phyloP scores from a whole-genome alignment of 1,139 yeast species.

The Suhomyces chickasaworum region DNA sequence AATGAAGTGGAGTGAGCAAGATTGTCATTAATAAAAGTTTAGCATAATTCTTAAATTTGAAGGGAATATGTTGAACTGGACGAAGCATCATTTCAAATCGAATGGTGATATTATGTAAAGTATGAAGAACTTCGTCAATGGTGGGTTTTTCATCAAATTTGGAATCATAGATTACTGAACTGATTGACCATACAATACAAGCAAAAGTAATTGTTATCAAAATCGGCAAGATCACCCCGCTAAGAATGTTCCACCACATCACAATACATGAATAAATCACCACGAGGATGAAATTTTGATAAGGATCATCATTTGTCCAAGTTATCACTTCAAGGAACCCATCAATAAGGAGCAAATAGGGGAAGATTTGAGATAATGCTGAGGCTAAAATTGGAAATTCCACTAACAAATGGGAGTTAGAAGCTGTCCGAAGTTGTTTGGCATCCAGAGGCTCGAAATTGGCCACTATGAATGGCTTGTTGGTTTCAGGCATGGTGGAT shows the following conservation, averaged over 20 bases:
- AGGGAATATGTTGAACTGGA: constrained; percentile 40
- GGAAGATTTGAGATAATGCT: constrained; percentile 51
- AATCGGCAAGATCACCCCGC: constrained; percentile 42
- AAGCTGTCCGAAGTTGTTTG: constrained; percentile 29
- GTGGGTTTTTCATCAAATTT: constrained; percentile 53
- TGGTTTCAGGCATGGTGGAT: constrained; percentile 18
- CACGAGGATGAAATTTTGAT: constrained; percentile 48
- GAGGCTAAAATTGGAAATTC: constrained; percentile 51
- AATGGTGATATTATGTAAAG: constrained; percentile 50
- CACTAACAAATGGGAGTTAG: constrained; percentile 33
- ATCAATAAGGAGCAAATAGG: constrained; percentile 49
- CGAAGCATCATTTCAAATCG: constrained; percentile 48
- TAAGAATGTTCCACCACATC: constrained; percentile 47
- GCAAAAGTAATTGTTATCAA: constrained; percentile 38
- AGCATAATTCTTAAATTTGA: constrained; percentile 29
- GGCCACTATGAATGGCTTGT: constrained; percentile 25
- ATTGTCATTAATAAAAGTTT: constrained; percentile 35
- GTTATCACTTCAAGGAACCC: constrained; percentile 48
- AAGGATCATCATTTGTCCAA: constrained; percentile 59
- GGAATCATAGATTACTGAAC: constrained; percentile 46
- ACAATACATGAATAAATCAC: constrained; percentile 42
- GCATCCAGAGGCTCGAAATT: constrained; percentile 43
- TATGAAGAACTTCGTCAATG: constrained; percentile 55
- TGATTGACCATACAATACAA: constrained; percentile 48
- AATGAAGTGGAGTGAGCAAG: constrained; percentile 52